Evolutionary conservation across 1,284 basidiomycete genomes (phyloP), one percentile per base, ranked within the genome.

Genomic region (Mycena sp.): DNA sequence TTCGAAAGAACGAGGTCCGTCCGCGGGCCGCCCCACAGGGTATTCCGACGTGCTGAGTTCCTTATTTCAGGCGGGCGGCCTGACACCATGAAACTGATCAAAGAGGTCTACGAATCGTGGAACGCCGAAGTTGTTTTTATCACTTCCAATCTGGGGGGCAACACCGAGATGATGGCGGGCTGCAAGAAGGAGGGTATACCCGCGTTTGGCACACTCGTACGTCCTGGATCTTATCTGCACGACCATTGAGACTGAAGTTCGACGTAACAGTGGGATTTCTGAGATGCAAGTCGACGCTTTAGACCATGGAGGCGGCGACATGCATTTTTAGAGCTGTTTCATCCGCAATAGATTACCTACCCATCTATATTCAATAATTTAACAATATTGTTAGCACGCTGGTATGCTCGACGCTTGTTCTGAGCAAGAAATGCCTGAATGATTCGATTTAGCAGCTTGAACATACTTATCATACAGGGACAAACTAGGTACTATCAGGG

Each of bases 121-220:
- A 72, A 73, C 17, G 81, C 82, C 9, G 87, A 90, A 70, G 86
- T 89, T 9, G 83, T 89, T 4, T 87, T 90, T 71, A 87, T 90
- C 66, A 89, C 88, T 14, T 87, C 86, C 3, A 89, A 89, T 72
- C 81, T 76, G 69, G 80, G 82, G 59, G 88, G 88, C 9, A 88
- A 88, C 72, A 78, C 80, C 64, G 87, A 90, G 73, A 84, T 90
- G 76, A 88, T 89, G 87, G 86, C 87, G 69, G 87, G 86, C 17
- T 88, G 87, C 72, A 88, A 86, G 74, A 80, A 79, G 67, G 83
- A 82, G 28, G 83, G 84, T 21, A 89, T 90, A 59, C 87, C 87
- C 53, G 85, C 84, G 17, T 63, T 63, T 37, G 61, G 61, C 37
- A 63, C 61, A 6, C 49, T 63, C 40, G 60, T 62, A 62, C 12